phyloP scores from a whole-genome alignment of 2,329 filamentous ascomycete species.

The Cercospora berteroae region DNA sequence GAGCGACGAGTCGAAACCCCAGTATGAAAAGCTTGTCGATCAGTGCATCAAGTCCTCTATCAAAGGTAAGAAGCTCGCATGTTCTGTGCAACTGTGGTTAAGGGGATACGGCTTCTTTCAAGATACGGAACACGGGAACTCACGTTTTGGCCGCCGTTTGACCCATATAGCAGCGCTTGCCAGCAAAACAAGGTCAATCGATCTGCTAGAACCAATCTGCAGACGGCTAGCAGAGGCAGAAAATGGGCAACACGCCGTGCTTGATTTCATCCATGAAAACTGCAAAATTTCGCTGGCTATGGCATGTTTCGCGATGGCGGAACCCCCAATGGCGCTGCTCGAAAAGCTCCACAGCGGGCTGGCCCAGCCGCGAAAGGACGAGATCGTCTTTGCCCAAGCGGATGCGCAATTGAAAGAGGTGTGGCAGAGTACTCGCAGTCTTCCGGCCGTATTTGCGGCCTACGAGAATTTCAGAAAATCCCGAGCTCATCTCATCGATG shows the following conservation, averaged over 20 bases:
- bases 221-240: not conserved
- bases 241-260: not conserved
- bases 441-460: not conserved
- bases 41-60: not conserved
- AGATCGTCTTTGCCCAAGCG: not conserved
- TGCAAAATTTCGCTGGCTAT: conserved; percentile 1
- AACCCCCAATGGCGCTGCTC: not conserved
- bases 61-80: not conserved
- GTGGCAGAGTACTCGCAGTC: conserved; percentile 17
- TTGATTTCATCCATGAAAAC: not conserved
- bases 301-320: not conserved
- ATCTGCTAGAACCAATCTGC: not conserved
- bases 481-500: not conserved
- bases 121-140: not conserved
- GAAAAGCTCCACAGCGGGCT: not conserved
- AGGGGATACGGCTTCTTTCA: not conserved
- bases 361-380: not conserved
- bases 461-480: not conserved
- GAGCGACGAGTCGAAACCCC: not conserved
- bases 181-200: not conserved
- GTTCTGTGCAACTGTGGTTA: not conserved
- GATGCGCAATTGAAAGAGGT: conserved; percentile 6
- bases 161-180: not conserved
- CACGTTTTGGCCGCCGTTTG: not conserved
- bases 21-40: not conserved